Evolutionary conservation across 495 filamentous ascomycete species (phyloP), one percentile per base, ranked within the genome.

Genomic region (Xylaria telfairii): DNA sequence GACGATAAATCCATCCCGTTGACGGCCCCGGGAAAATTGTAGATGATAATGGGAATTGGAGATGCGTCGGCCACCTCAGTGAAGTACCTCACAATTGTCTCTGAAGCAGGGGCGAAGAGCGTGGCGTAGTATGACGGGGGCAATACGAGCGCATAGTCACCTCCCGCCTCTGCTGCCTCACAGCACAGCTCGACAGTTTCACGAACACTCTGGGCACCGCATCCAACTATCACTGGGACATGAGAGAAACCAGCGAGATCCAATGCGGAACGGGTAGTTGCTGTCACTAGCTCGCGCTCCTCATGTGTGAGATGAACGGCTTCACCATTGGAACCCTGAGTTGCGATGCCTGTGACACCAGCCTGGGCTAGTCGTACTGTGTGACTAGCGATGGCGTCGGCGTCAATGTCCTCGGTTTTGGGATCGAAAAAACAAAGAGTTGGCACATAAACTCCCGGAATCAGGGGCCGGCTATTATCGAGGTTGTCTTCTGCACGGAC

Each of bases 301-400:
- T 87, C 81, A 42, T 89, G 89, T 57, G 90, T 90, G 30, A 95
- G 83, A 75, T 95, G 93, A 4, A 94, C 92, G 3, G 92, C 92
- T 81, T 96, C 94, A 75, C 94, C 94, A 78, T 96, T 97, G 79
- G 92, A 95, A 34, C 93, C 93, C 79, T 95, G 92, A 9, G 91
- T 89, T 56, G 92, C 89, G 53, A 96, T 84, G 53, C 93, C 93
- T 47, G 89, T 83, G 32, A 94, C 87, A 59, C 92, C 92, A 19
- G 91, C 88, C 53, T 87, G 78, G 41, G 90, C 90, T 3, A 96
- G 89, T 69, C 90, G 90, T 30, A 90, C 85, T 19, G 92, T 89
- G 77, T 96, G 93, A 51, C 87, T 88, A 70, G 86, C 83, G n/a
- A 86, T 90, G 19, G 90, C 88, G 46, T 86, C 81, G 12, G 92